Evolutionary conservation across 352 stramenopile genomes (phyloP), one percentile per base, ranked within the genome.

Genomic region (Phytopythium mirpurense): DNA sequence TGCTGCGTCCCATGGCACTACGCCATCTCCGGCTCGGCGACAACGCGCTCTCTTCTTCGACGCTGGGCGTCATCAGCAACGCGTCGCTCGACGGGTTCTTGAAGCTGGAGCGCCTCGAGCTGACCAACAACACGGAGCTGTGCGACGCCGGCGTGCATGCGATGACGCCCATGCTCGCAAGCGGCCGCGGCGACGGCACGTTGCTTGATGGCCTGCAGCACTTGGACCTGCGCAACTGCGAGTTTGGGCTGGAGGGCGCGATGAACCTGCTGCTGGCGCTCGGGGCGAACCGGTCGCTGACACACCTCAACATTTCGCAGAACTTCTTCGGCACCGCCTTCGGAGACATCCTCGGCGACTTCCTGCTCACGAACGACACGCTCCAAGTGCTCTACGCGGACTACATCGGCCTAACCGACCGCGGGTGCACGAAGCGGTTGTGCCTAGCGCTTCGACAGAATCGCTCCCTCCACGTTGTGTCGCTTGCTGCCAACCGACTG

Each of bases 291-390:
- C 62, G 59, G 26, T 78, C 68, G 14, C 43, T 93, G 26, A 74
- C 42, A 19, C 62, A 82, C 51, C 62, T 93, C 21, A 75, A 90
- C 50, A 34, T 93, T 31, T 79, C 79, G 35, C 74, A 89, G 43
- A 91, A 91, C 48, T 91, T 90, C 54, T 70, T 90, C 24, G 78
- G 78, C 11, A 71, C 60, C 36, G 63, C 60, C 18, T 77, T 91
- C 56, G 80, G 80, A 12, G 80, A 90, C 42, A 54, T 89, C 1
- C 62, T 93, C n/a, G 80, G 70, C 7, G 66, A 78, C 19, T 88
- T 90, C 31, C 38, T 93, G 31, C 24, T 68, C 32, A 71, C 66
- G 8, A 93, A 93, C 40, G 35, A 64, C 18, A 71, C 63, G 0
- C 48, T 93, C 11, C 59, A 67, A 32, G 57, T 62, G 36, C 60